phyloP scores from a whole-genome alignment of 176 grass and related monocot species.

The Carex parvula region DNA sequence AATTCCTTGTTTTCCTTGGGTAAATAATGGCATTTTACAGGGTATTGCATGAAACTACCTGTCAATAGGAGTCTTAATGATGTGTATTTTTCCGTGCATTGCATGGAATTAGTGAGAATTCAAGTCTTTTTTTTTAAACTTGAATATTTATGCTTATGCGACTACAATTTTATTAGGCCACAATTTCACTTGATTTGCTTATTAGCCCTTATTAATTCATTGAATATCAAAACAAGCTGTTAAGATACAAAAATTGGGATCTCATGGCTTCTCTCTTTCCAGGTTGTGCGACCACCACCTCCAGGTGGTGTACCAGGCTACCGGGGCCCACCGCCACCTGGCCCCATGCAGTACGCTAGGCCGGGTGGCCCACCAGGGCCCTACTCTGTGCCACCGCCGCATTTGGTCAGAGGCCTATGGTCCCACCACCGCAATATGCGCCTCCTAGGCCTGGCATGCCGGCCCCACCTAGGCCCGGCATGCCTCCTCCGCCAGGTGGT shows the following conservation, averaged over 20 bases:
- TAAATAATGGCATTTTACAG: not conserved
- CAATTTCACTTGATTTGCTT: not conserved
- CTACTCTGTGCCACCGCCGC: conserved; percentile 57
- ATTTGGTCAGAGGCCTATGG: conserved; percentile 70
- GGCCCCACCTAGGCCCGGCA: conserved; percentile 61
- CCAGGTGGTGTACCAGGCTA: conserved; percentile 26
- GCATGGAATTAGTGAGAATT: not conserved
- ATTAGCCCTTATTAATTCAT: not conserved
- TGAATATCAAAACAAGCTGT: not conserved
- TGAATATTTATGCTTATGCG: not conserved
- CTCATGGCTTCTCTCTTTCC: not conserved
- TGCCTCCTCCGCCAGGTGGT: conserved; percentile 46
- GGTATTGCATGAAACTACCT: no score
- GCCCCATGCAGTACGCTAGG: conserved; percentile 48
- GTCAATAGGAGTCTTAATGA: not conserved
- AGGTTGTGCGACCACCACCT: conserved; percentile 28
- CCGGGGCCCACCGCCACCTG: conserved; percentile 46
- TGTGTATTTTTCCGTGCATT: not conserved
- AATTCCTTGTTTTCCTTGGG: not conserved
- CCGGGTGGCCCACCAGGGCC: conserved; percentile 52
- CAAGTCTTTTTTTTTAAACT: not conserved
- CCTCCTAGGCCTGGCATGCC: conserved; percentile 64
- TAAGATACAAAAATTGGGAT: not conserved
- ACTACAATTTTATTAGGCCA: not conserved
- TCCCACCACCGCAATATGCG: conserved; percentile 37